phyloP scores from a whole-genome alignment of 495 filamentous ascomycete species.

The Lichenothelia convexa region DNA sequence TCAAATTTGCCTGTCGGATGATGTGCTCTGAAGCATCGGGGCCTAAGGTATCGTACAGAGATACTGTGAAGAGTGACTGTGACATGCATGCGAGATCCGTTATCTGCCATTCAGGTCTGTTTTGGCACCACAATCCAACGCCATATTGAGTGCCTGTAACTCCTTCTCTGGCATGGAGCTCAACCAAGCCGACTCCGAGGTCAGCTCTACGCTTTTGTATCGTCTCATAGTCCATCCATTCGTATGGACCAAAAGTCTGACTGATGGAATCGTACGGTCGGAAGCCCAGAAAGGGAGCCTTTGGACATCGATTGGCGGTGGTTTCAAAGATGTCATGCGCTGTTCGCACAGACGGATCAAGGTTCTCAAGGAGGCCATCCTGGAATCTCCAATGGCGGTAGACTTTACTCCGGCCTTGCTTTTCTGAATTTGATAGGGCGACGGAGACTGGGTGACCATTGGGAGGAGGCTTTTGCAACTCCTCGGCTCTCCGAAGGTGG shows the following conservation, averaged over 20 bases:
- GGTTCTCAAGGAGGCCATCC: background rate
- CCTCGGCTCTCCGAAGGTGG: background rate
- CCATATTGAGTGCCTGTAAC: background rate
- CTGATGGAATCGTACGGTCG: conserved; percentile 1
- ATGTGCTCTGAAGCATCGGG: conserved; percentile 3
- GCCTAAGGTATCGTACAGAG: conserved; percentile 2
- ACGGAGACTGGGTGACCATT: background rate
- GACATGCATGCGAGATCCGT: conserved; percentile 3
- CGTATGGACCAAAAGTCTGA: background rate
- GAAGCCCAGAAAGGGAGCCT: background rate
- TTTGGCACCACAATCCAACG: conserved; percentile 1
- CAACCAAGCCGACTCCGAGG: background rate
- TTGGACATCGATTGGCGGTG: background rate
- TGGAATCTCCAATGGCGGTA: conserved; percentile 1
- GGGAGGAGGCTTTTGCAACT: background rate
- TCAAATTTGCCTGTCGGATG: background rate
- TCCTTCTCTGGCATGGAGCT: background rate
- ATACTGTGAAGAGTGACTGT: conserved; percentile 1
- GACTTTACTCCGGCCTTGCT: conserved; percentile 1
- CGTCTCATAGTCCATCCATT: background rate
- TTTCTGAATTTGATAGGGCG: conserved; percentile 1
- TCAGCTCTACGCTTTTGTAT: background rate
- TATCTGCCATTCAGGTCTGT: conserved; percentile 4
- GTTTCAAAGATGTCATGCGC: conserved; percentile 1
- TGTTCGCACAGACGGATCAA: conserved; percentile 1